A percentile compares a stretch with the other conserved stretches of the same genome.
Conservation (phyloP, 2,329 filamentous ascomycete species). For the Ophiostoma sp. region DNA sequence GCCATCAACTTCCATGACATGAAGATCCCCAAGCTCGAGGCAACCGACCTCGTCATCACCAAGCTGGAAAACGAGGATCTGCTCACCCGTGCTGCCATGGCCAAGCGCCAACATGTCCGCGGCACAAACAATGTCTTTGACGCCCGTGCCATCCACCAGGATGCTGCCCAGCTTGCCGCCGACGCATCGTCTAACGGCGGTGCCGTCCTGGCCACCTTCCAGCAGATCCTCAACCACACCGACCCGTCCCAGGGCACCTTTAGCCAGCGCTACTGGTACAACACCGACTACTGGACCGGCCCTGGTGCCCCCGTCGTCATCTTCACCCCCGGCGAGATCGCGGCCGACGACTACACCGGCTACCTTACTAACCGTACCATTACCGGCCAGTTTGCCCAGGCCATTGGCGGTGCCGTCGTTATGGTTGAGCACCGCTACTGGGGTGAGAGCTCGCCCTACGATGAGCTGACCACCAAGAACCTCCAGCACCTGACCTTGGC, state of each 20-base stretch:
- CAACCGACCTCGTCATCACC: background rate
- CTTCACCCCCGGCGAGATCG: constrained; percentile 40
- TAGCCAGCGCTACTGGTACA: constrained; percentile 41
- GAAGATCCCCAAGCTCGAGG: constrained; percentile 18
- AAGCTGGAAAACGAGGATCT: constrained; percentile 1
- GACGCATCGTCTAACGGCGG: background rate
- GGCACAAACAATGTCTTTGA: constrained; percentile 22
- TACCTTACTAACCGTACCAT: constrained; percentile 47
- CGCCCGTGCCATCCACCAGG: background rate
- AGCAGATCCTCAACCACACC: constrained; percentile 41
- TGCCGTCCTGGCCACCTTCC: constrained; percentile 30
- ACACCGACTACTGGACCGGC: constrained; percentile 39
- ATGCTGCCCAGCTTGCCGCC: background rate
- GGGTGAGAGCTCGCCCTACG: constrained; percentile 39
- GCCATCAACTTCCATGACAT: constrained; percentile 18
- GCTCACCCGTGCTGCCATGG: background rate
- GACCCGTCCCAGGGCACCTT: constrained; percentile 41
- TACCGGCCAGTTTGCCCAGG: constrained; percentile 38
- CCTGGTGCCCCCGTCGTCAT: constrained; percentile 40
- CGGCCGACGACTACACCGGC: constrained; percentile 35
- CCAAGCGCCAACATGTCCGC: constrained; percentile 7
- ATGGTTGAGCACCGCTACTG: constrained; percentile 43
- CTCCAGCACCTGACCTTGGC: constrained; percentile 39
- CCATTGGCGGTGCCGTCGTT: constrained; percentile 39
- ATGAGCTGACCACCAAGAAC: constrained; percentile 36